A percentile compares a stretch with the other conserved stretches of the same genome.
Conservation (phyloP, 345 rosid genomes). For the Gossypium turneri region DNA sequence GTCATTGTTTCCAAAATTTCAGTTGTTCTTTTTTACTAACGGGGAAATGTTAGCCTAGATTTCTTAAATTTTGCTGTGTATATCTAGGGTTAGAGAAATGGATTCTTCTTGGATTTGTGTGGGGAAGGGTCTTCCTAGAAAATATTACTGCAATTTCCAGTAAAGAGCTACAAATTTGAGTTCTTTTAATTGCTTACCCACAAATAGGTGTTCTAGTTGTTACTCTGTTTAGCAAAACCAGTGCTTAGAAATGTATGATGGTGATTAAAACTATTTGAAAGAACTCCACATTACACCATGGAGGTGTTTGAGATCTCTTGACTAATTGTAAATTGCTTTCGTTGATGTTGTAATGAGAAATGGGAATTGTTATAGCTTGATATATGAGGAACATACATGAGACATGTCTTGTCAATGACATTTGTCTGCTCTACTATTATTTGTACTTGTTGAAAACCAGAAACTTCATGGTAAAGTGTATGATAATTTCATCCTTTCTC, state of each 20-base stretch:
- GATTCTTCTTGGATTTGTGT: conserved; percentile 13
- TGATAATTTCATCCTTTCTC: neutral
- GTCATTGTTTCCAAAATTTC: conserved; percentile 2
- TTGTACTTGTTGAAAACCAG: too few relatives aligned
- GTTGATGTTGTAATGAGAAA: neutral
- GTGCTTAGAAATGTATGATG: neutral
- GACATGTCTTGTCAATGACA: neutral
- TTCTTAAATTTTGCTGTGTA: neutral
- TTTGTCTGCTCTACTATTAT: too few relatives aligned
- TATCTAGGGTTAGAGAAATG: conserved; percentile 1
- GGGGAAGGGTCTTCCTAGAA: neutral
- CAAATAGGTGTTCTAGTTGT: neutral
- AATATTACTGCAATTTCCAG: neutral
- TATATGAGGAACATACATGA: neutral
- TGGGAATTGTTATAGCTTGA: neutral
- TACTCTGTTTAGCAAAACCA: neutral
- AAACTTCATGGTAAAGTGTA: neutral
- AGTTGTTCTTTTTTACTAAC: neutral
- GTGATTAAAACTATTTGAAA: neutral
- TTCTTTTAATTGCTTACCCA: neutral
- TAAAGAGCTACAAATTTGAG: conserved; percentile 6
- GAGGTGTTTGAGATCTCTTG: neutral
- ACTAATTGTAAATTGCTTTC: neutral
- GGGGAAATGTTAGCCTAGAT: conserved; percentile 1
- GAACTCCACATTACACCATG: neutral